Conservation (phyloP, 2,329 filamentous ascomycete species). For the Epichloe gansuensis region DNA sequence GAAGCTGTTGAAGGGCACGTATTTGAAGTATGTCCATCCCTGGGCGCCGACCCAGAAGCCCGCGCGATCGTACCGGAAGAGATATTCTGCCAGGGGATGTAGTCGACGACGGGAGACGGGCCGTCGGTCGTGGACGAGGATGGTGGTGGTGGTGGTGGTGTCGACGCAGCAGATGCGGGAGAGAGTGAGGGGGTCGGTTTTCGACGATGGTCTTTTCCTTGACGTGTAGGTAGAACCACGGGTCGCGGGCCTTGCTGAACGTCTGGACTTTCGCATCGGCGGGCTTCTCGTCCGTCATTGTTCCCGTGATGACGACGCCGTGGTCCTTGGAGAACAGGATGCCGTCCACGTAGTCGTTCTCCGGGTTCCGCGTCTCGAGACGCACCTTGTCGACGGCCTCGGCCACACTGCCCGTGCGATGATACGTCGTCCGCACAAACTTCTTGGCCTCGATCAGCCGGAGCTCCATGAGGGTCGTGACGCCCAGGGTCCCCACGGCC, state of each 20-base stretch:
- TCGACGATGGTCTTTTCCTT: conserved; percentile 28
- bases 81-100: conserved; percentile 57
- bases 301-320: conserved; percentile 55
- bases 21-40: conserved; percentile 54
- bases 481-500: conserved; percentile 55
- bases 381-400: conserved; percentile 37
- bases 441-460: conserved; percentile 45
- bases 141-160: background rate
- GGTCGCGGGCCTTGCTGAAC: conserved; percentile 48
- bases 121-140: conserved; percentile 6
- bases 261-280: conserved; percentile 33
- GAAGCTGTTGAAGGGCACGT: conserved; percentile 51
- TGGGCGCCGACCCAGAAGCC: conserved; percentile 61
- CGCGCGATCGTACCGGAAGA: conserved; percentile 65
- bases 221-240: conserved; percentile 69
- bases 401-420: conserved; percentile 35
- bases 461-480: conserved; percentile 56
- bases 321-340: conserved; percentile 51
- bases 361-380: conserved; percentile 29
- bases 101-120: conserved; percentile 29
- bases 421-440: conserved; percentile 53
- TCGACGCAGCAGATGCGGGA: conserved; percentile 9
- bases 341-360: conserved; percentile 61
- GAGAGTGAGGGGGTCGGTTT: conserved; percentile 1
- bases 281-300: conserved; percentile 42